Base-by-base conservation (phyloP, 768 basidiomycete genomes). In the Kwoniella newhampshirensis region DNA sequence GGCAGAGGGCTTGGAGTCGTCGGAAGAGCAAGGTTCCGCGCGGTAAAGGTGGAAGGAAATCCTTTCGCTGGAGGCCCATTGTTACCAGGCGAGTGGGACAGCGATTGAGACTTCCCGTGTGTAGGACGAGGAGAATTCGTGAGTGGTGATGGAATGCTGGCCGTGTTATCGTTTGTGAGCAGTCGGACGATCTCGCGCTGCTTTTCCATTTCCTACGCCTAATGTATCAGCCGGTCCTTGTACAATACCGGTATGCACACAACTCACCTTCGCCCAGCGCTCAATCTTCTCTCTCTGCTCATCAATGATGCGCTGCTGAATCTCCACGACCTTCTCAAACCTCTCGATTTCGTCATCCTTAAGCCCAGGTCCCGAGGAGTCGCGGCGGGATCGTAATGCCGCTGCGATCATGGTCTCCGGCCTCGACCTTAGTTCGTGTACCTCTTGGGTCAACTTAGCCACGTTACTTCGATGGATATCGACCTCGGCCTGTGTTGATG, bases 271-370 rank as follows among this genome's bases (percentile, higher is more conserved):
- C 21, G 61, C 57, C 75, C 75, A 76, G 13, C 58, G 50, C 45
- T 59, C 56, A 23, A 76, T 68, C 59, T 76, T 74, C 49, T 63
- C 68, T 52, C 67, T 43, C 48, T 74, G 65, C 26, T 71, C 71
- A 12, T 68, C 64, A 18, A 73, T 74, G 23, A 73, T 60, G 18
- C 40, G 60, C 56, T 73, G 62, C 46, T 72, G 67, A 13, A 61
- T 66, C 40, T 71, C 66, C 23, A 76, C 63, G 12, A 74, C 68
- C 58, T 65, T 73, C 47, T 76, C 73, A 51, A 74, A 54, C 48
- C 63, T 36, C 17, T 70, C 64, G 27, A 73, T 65, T 49, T 74
- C 64, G 21, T 70, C 72, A 12, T 49, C 46, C 13, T 56, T 47
- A 17, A 6, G 7, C 32, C 13, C 32, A 13, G 13, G 32, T 32